Percentiles rank a stretch among this genome's conserved stretches.
phyloP scores from a whole-genome alignment of 441 rosid genomes.

The Gossypium schwendimanii region DNA sequence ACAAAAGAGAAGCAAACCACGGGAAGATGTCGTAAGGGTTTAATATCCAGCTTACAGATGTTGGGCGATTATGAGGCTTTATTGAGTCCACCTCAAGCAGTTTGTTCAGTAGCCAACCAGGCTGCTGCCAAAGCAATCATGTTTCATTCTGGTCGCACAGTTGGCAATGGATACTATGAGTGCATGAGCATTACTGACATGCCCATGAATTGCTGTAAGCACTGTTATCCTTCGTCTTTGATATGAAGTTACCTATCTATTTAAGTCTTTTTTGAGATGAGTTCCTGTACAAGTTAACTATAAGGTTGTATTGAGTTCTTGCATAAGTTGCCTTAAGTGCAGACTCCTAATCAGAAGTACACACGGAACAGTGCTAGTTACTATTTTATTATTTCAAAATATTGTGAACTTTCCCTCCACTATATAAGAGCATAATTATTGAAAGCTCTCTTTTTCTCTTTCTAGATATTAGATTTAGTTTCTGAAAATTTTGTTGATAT shows the following conservation, averaged over 20 bases:
- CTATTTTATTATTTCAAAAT: background rate
- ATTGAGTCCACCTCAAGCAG: constrained; percentile 66
- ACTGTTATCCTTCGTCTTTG: constrained; percentile 8
- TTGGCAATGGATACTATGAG: constrained; percentile 59
- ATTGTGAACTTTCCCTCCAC: background rate
- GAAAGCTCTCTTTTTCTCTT: background rate
- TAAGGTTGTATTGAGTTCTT: background rate
- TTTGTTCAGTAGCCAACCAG: constrained; percentile 73
- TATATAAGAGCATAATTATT: background rate
- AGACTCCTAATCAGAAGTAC: background rate
- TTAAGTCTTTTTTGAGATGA: background rate
- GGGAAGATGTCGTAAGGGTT: constrained; percentile 60
- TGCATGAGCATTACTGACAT: constrained; percentile 65
- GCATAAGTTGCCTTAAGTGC: background rate
- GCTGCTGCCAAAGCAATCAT: constrained; percentile 86
- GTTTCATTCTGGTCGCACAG: constrained; percentile 55
- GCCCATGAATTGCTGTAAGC: constrained; percentile 73
- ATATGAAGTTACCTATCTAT: background rate
- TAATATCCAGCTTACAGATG: constrained; percentile 72
- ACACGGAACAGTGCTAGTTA: background rate
- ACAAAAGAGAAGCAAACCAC: constrained; percentile 41
- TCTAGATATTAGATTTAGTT: background rate
- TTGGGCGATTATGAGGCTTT: constrained; percentile 77
- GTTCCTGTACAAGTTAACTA: background rate
- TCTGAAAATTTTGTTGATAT: background rate